These are phyloP conservation scores for Edaphochlamys debaryana DNA, from an alignment of 139 green algal genomes.

Conservation along the genomic window DNA sequence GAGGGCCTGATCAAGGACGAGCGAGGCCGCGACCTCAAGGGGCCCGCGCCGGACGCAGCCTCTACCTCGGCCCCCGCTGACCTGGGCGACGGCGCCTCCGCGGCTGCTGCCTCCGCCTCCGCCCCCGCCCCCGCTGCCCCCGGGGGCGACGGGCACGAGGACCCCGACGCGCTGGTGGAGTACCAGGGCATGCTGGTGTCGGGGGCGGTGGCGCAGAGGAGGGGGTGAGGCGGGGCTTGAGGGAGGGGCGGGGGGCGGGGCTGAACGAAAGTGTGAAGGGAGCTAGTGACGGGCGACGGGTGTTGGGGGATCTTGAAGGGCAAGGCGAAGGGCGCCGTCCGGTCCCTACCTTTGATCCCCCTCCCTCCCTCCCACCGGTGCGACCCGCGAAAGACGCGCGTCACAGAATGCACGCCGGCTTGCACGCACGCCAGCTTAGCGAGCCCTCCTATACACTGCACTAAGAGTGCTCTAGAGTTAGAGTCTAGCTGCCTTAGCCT, in stretches of 20 bases:
- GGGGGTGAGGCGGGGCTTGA: slow-evolving; percentile 44
- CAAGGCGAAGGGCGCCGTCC: too few relatives aligned
- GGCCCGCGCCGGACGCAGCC: slow-evolving; percentile 11
- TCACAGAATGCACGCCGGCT: too few relatives aligned
- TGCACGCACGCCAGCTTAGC: too few relatives aligned
- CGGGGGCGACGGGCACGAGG: slow-evolving; percentile 6
- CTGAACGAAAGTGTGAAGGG: neutral
- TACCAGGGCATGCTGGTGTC: slow-evolving; percentile 90
- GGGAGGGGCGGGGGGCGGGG: neutral
- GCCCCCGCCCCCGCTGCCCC: neutral
- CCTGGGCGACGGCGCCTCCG: too few relatives aligned
- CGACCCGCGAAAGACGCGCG: too few relatives aligned
- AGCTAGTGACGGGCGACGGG: too few relatives aligned
- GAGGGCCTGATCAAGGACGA: slow-evolving; percentile 65
- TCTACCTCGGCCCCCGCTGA: neutral
- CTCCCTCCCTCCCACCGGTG: too few relatives aligned
- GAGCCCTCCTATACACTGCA: too few relatives aligned
- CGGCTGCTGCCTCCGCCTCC: neutral
- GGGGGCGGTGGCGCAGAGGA: slow-evolving; percentile 63
- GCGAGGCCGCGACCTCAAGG: slow-evolving; percentile 40
- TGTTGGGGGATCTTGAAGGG: too few relatives aligned
- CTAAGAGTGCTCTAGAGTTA: too few relatives aligned
- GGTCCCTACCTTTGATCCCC: neutral
- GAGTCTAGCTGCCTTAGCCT: too few relatives aligned
- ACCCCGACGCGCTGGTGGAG: slow-evolving; percentile 73